Evolutionary conservation across 2,329 filamentous ascomycete genomes (phyloP).

Genomic region (Coleophoma eucalyptorum): DNA sequence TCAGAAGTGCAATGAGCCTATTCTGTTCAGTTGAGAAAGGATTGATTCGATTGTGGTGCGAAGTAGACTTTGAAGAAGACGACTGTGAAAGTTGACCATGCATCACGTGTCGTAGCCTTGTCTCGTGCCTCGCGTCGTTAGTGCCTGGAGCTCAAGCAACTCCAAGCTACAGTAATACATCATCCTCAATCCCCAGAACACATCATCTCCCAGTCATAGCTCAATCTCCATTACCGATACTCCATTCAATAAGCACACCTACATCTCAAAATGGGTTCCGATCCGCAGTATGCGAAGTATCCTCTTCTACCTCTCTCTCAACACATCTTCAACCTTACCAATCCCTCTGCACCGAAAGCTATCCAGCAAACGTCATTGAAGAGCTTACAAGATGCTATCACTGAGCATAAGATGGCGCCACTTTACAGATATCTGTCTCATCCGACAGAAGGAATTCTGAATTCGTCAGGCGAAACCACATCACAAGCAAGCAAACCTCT

Average conservation of each 20-base stretch:
- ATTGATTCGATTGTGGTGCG: too few relatives aligned
- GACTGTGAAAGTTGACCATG: too few relatives aligned
- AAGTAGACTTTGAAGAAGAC: too few relatives aligned
- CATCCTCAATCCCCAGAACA: neutral
- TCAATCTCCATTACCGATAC: too few relatives aligned
- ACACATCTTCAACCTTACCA: slow-evolving; percentile 83
- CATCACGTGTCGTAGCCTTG: neutral
- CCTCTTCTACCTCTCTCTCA: slow-evolving; percentile 78
- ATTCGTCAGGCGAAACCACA: slow-evolving; percentile 42
- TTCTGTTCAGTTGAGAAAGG: too few relatives aligned
- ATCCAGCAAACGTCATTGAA: slow-evolving; percentile 70
- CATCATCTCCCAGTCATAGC: neutral
- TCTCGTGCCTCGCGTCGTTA: slow-evolving; percentile 19
- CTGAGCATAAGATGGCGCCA: slow-evolving; percentile 81
- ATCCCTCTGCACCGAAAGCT: slow-evolving; percentile 64
- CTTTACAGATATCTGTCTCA: slow-evolving; percentile 83
- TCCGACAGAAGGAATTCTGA: slow-evolving; percentile 61
- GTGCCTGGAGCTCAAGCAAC: slow-evolving; percentile 15
- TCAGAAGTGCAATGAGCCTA: too few relatives aligned
- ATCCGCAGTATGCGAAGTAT: slow-evolving; percentile 83
- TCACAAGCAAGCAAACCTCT: slow-evolving; percentile 47
- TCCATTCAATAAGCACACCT: neutral
- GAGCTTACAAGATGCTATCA: slow-evolving; percentile 76
- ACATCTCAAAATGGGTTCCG: slow-evolving; percentile 58
- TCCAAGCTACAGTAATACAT: neutral